These are phyloP conservation scores for Metschnikowia amazonensis DNA, from an alignment of 805 yeast genomes.

Conservation along the genomic window DNA sequence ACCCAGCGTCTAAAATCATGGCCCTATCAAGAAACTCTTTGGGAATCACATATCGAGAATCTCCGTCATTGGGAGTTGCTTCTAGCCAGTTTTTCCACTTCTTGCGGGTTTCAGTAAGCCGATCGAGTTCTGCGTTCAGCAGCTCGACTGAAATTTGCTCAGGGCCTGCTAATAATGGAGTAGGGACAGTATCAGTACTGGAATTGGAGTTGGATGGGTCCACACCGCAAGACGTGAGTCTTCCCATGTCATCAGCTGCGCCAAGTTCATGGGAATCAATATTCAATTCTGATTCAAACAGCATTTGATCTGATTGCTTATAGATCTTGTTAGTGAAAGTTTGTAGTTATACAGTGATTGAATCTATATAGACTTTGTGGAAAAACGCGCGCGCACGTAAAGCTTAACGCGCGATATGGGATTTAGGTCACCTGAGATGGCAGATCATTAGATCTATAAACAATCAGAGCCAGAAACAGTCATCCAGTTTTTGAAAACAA, in stretches of 20 bases:
- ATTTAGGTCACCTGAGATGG: neutral
- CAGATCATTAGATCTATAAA: neutral
- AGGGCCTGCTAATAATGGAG: neutral
- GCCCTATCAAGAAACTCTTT: slow-evolving; percentile 42
- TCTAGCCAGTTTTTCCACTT: slow-evolving; percentile 11
- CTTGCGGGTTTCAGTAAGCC: slow-evolving; percentile 2
- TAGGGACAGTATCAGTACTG: neutral
- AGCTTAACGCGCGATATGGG: neutral
- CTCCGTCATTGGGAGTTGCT: slow-evolving; percentile 38
- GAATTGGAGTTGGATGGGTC: neutral
- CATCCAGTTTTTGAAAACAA: too few relatives aligned
- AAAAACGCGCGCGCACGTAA: slow-evolving; percentile 6
- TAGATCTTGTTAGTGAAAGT: neutral
- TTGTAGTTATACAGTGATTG: neutral
- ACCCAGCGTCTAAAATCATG: slow-evolving; percentile 20
- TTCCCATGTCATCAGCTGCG: neutral
- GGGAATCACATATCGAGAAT: slow-evolving; percentile 47
- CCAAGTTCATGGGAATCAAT: neutral
- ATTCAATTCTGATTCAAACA: neutral
- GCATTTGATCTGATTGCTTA: neutral
- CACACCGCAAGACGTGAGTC: neutral
- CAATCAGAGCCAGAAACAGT: neutral
- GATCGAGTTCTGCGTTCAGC: neutral
- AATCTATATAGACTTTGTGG: slow-evolving; percentile 1
- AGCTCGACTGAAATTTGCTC: neutral